Conservation (phyloP, 1,284 basidiomycete species). For the Schizophyllum amplum region DNA sequence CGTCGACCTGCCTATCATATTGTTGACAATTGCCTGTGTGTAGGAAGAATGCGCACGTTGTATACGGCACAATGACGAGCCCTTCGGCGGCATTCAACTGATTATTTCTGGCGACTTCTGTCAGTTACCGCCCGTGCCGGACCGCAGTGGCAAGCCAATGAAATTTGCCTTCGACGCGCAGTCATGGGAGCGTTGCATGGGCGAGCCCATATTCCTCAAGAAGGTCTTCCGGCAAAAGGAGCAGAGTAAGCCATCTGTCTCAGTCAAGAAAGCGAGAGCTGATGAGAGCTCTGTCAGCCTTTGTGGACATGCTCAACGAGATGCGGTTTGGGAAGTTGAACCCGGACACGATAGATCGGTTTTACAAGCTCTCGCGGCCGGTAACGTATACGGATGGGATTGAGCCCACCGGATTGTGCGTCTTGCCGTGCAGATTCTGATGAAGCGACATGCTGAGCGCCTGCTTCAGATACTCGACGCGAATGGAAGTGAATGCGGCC, state of each 20-base stretch:
- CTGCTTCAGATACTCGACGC: slow-evolving; percentile 59
- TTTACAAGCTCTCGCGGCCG: slow-evolving; percentile 47
- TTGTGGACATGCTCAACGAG: slow-evolving; percentile 86
- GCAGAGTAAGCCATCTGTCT: not conserved
- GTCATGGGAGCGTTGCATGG: slow-evolving; percentile 58
- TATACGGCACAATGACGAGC: slow-evolving; percentile 46
- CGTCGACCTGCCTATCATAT: not conserved
- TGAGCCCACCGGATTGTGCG: slow-evolving; percentile 74
- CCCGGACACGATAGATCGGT: slow-evolving; percentile 43
- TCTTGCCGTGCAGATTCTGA: slow-evolving; percentile 4
- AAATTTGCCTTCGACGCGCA: slow-evolving; percentile 82
- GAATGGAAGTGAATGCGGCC: slow-evolving; percentile 75
- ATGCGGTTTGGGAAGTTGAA: slow-evolving; percentile 79
- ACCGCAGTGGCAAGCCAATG: slow-evolving; percentile 24
- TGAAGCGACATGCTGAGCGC: slow-evolving; percentile 4
- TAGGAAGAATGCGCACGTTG: slow-evolving; percentile 50
- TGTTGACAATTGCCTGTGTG: not conserved
- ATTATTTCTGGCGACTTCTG: slow-evolving; percentile 89
- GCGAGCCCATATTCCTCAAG: slow-evolving; percentile 49
- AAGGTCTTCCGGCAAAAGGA: slow-evolving; percentile 34
- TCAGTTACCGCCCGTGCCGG: slow-evolving; percentile 86
- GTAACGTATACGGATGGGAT: slow-evolving; percentile 75
- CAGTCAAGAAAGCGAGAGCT: not conserved
- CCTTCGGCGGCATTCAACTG: slow-evolving; percentile 91
- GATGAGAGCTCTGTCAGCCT: slow-evolving; percentile 38